A percentile compares a stretch with the other conserved stretches of the same genome.
Evolutionary conservation across 345 rosid genomes (phyloP).

Genomic region (Salix udensis): DNA sequence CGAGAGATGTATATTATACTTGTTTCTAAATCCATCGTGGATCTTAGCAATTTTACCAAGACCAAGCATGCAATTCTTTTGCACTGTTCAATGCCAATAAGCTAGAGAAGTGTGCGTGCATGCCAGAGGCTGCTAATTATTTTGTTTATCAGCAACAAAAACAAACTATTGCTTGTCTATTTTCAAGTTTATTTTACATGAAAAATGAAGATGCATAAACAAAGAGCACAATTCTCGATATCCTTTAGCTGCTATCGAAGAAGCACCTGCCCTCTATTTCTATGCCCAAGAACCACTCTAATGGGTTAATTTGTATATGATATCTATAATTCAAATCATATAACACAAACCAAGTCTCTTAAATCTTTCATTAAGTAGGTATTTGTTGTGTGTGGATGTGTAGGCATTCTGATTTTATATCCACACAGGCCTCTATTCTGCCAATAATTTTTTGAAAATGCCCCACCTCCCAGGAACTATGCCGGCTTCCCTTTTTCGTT

Average conservation of each 20-base stretch:
- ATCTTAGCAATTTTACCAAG: neutral
- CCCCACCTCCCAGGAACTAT: slow-evolving; percentile 8
- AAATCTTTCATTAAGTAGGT: neutral
- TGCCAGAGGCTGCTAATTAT: neutral
- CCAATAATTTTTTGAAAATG: slow-evolving; percentile 1
- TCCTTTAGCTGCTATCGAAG: neutral
- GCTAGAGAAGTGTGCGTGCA: neutral
- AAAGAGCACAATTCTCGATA: neutral
- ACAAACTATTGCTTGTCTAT: neutral
- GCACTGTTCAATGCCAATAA: neutral
- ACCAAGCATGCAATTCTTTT: neutral
- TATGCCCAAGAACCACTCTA: neutral
- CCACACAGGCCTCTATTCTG: neutral
- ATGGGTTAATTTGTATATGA: no score
- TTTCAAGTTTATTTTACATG: neutral
- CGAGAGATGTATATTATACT: neutral
- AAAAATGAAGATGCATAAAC: neutral
- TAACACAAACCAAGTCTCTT: neutral
- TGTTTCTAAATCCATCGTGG: neutral
- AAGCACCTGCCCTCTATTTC: neutral
- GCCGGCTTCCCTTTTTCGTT: slow-evolving; percentile 6
- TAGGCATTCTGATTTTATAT: neutral
- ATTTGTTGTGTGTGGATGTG: neutral
- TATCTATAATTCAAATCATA: neutral
- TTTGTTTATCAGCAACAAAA: neutral